Conservation (phyloP, 768 basidiomycete genomes). For the Thelephora aurantiotincta region DNA sequence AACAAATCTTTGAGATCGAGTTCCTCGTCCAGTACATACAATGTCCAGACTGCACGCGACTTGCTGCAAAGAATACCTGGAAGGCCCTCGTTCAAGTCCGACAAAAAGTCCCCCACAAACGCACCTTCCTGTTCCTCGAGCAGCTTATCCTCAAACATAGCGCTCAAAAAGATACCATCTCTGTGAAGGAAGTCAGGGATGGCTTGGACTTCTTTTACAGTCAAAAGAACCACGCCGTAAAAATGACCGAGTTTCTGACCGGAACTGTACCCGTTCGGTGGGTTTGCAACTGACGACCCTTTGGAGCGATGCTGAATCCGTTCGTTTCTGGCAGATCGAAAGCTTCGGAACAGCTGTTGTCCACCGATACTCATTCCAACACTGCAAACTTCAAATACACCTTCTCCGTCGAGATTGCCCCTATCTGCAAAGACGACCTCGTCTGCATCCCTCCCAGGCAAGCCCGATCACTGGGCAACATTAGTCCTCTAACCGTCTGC, state of each 20-base stretch:
- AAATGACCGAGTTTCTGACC: conserved; percentile 90
- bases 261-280: conserved; percentile 83
- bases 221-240: conserved; percentile 78
- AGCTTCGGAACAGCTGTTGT: conserved; percentile 87
- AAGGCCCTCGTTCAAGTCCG: conserved; percentile 97
- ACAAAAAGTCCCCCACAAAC: conserved; percentile 96
- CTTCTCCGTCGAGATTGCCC: conserved; percentile 93
- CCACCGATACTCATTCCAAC: conserved; percentile 79
- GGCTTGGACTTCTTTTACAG: conserved; percentile 97
- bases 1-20: conserved; percentile 95
- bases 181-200: conserved; percentile 84
- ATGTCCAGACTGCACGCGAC: conserved; percentile 84
- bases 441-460: conserved; percentile 78
- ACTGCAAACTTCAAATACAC: conserved; percentile 97
- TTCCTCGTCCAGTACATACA: conserved; percentile 91
- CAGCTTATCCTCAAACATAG: conserved; percentile 94
- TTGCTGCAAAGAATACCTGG: conserved; percentile 99
- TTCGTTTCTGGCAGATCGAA: conserved; percentile 69
- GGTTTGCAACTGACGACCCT: conserved; percentile 13
- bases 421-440: conserved; percentile 96
- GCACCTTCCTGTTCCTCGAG: conserved; percentile 94
- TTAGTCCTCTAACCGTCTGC: conserved; percentile 78
- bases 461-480: conserved; percentile 75
- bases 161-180: conserved; percentile 93
- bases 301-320: background rate